A percentile compares a stretch with the other conserved stretches of the same genome.
Conservation (phyloP, 306 rosid species). For the Benincasa hispida region DNA sequence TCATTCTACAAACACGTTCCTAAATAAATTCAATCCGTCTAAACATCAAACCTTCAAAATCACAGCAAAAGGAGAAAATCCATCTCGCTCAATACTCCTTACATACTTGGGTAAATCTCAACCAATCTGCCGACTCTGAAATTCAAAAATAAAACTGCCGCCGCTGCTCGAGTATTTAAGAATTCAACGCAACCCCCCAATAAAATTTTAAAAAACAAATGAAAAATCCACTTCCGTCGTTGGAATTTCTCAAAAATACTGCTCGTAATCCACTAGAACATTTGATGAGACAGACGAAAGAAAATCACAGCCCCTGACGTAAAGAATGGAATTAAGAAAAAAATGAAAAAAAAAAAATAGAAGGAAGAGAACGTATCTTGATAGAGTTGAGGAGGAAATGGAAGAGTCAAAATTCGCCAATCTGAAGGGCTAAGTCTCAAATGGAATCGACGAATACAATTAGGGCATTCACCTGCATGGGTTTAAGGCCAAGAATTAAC, state of each 20-base stretch:
- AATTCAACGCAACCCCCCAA: background rate
- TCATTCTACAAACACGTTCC: slow-evolving; percentile 14
- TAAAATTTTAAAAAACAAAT: background rate
- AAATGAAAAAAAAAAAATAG: background rate
- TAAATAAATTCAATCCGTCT: slow-evolving; percentile 1
- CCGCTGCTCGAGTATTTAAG: background rate
- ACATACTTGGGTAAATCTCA: background rate
- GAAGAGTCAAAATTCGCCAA: background rate
- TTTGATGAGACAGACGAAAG: background rate
- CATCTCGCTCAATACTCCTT: background rate
- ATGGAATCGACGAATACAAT: background rate
- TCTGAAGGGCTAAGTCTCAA: background rate
- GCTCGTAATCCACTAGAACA: background rate
- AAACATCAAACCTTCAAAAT: background rate
- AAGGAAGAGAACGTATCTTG: background rate
- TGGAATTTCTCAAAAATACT: background rate
- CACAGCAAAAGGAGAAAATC: background rate
- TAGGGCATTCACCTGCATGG: slow-evolving; percentile 1
- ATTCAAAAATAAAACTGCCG: background rate
- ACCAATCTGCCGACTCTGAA: background rate
- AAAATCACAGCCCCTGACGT: background rate
- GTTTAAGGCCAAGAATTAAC: slow-evolving; percentile 2
- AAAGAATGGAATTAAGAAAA: background rate
- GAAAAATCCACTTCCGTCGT: background rate
- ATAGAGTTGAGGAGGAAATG: background rate